These are phyloP conservation scores for Cordyceps tenuipes DNA, from an alignment of 2,329 filamentous ascomycete genomes.

Conservation along the genomic window DNA sequence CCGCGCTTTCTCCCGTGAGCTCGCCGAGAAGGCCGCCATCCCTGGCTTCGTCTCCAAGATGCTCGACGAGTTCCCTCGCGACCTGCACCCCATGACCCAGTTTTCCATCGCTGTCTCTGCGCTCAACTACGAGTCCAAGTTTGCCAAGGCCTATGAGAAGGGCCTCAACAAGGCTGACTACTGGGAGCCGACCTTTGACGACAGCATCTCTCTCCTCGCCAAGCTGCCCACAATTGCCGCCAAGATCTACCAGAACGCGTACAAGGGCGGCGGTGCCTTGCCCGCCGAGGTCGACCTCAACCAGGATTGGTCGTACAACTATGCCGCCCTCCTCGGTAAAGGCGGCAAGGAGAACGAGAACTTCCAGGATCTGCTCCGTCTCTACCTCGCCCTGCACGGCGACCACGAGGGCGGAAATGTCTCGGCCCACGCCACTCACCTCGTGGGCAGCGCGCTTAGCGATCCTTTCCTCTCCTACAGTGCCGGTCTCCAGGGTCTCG, in stretches of 20 bases:
- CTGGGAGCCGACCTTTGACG: conserved; percentile 97
- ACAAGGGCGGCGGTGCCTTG: conserved; percentile 65
- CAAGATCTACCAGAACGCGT: conserved; percentile 92
- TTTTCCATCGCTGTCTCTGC: conserved; percentile 91
- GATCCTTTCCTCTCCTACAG: conserved; percentile 96
- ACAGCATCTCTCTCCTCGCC: conserved; percentile 84
- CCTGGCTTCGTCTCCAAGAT: conserved; percentile 79
- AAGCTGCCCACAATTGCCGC: conserved; percentile 96
- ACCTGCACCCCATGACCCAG: conserved; percentile 97
- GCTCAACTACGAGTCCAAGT: conserved; percentile 90
- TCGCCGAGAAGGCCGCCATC: conserved; percentile 77
- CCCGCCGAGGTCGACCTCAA: conserved; percentile 68
- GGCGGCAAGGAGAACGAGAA: conserved; percentile 78
- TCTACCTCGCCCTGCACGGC: conserved; percentile 93
- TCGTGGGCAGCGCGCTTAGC: conserved; percentile 88
- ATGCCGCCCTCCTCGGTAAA: conserved; percentile 91
- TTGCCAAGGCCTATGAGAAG: conserved; percentile 85
- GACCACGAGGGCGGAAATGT: conserved; percentile 99
- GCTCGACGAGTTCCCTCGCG: conserved; percentile 80
- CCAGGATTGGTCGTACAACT: conserved; percentile 99
- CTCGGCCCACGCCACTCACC: conserved; percentile 87
- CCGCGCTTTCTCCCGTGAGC: conserved; percentile 71
- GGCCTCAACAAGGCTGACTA: conserved; percentile 93
- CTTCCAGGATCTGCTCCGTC: conserved; percentile 88
- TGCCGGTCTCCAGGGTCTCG: conserved; percentile 88